Evolutionary conservation across 2,329 filamentous ascomycete genomes (phyloP).

Genomic region (Coniella lustricola): DNA sequence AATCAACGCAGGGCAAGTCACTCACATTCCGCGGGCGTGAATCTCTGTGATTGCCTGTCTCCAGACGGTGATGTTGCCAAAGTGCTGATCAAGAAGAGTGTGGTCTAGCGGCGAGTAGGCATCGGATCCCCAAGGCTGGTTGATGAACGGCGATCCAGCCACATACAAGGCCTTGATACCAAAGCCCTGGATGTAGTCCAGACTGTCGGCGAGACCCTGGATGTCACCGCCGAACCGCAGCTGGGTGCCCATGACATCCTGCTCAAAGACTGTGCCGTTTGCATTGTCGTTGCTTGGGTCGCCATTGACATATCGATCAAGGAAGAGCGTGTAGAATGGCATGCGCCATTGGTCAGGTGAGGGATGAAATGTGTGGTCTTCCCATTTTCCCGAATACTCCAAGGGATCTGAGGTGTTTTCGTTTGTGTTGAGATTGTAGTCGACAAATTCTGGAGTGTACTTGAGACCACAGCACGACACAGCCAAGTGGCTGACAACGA

Average conservation of each 20-base stretch:
- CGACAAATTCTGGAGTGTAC: slow-evolving; percentile 15
- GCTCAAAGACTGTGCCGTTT: slow-evolving; percentile 54
- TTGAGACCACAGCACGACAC: slow-evolving; percentile 7
- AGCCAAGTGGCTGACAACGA: slow-evolving; percentile 15
- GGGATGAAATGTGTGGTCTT: slow-evolving; percentile 40
- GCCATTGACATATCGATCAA: slow-evolving; percentile 58
- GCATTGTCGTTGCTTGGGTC: slow-evolving; percentile 57
- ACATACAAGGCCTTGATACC: slow-evolving; percentile 58
- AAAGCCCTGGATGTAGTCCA: slow-evolving; percentile 59
- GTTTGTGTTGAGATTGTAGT: slow-evolving; percentile 29
- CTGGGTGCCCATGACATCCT: slow-evolving; percentile 53
- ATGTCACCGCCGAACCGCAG: slow-evolving; percentile 58
- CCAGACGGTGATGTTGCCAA: slow-evolving; percentile 52
- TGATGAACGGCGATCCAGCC: slow-evolving; percentile 56
- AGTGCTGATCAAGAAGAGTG: slow-evolving; percentile 56
- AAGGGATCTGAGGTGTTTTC: slow-evolving; percentile 40
- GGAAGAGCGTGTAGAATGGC: slow-evolving; percentile 58
- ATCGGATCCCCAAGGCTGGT: slow-evolving; percentile 56
- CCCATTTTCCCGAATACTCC: slow-evolving; percentile 48
- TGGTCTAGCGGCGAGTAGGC: slow-evolving; percentile 53
- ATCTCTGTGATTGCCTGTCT: slow-evolving; percentile 50
- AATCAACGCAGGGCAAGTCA: slow-evolving; percentile 22
- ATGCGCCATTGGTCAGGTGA: slow-evolving; percentile 55
- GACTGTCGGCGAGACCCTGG: slow-evolving; percentile 47
- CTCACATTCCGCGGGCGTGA: slow-evolving; percentile 56